A percentile compares a stretch with the other conserved stretches of the same genome.
These are phyloP conservation scores for Effrenium voratum DNA, from an alignment of 73 alveolate genomes.

Conservation along the genomic window DNA sequence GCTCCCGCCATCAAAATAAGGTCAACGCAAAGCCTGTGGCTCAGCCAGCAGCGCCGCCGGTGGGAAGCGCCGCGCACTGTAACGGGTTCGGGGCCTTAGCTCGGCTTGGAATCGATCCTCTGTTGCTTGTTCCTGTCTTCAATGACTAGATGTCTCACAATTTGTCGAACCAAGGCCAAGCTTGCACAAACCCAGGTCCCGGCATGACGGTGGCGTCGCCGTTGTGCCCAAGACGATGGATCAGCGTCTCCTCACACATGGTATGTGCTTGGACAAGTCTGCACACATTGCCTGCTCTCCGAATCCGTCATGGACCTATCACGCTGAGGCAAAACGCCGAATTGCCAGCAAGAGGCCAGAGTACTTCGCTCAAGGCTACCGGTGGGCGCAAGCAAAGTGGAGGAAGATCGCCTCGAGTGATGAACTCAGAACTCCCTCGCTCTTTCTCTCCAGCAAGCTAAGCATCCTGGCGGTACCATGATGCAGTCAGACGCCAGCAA, in stretches of 20 bases:
- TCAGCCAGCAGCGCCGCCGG: slow-evolving; percentile 37
- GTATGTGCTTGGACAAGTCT: too few species aligned
- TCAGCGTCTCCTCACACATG: slow-evolving; percentile 30
- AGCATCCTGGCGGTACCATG: slow-evolving; percentile 13
- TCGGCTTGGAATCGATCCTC: not conserved
- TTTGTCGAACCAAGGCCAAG: not conserved
- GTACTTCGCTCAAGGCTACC: slow-evolving; percentile 28
- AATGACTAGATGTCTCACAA: not conserved
- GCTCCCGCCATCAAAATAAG: not conserved
- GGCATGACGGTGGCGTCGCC: slow-evolving; percentile 50
- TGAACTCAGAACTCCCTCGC: too few species aligned
- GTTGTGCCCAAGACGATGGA: slow-evolving; percentile 69
- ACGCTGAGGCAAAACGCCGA: not conserved
- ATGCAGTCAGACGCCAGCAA: slow-evolving; percentile 14
- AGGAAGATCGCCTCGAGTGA: slow-evolving; percentile 51
- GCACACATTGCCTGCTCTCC: not conserved
- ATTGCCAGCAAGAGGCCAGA: not conserved
- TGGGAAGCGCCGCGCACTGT: slow-evolving; percentile 56
- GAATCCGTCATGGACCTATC: not conserved
- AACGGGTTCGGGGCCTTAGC: slow-evolving; percentile 51
- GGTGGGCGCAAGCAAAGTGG: slow-evolving; percentile 72
- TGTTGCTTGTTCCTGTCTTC: not conserved
- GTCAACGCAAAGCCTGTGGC: slow-evolving; percentile 1
- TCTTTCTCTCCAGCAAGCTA: too few species aligned
- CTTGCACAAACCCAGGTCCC: not conserved